Evolutionary conservation across 2,329 filamentous ascomycete genomes (phyloP).

Genomic region (Verticillium longisporum): DNA sequence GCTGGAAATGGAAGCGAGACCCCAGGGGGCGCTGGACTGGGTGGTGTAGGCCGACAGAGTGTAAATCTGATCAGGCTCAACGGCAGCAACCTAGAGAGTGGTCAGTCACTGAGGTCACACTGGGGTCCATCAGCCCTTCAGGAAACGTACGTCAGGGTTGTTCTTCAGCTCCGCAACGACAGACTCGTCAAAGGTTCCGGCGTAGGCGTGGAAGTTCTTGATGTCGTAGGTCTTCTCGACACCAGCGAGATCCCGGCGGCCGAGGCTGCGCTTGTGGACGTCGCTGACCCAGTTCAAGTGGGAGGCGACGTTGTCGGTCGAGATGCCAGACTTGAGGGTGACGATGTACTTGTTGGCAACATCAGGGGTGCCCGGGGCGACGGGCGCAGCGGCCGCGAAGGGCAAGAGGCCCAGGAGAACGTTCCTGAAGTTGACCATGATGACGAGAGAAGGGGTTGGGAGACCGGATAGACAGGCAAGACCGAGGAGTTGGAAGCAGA

Average conservation of each 20-base stretch:
- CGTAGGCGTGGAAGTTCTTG: slow-evolving; percentile 30
- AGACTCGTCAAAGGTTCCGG: slow-evolving; percentile 30
- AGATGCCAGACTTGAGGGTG: slow-evolving; percentile 31
- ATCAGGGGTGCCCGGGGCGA: not conserved
- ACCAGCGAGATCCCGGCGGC: slow-evolving; percentile 26
- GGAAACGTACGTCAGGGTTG: slow-evolving; percentile 28
- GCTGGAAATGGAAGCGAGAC: slow-evolving; percentile 35
- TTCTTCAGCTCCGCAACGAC: slow-evolving; percentile 31
- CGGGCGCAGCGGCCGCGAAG: not conserved
- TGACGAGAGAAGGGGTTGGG: not conserved
- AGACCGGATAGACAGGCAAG: not conserved
- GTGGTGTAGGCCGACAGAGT: slow-evolving; percentile 13
- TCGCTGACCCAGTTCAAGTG: slow-evolving; percentile 21
- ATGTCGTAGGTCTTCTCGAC: slow-evolving; percentile 14
- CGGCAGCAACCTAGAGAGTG: not conserved
- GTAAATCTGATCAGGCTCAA: slow-evolving; percentile 5
- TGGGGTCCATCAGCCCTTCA: not conserved
- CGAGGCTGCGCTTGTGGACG: slow-evolving; percentile 23
- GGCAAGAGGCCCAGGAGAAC: slow-evolving; percentile 1
- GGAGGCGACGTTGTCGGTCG: slow-evolving; percentile 16
- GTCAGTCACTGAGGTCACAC: not conserved
- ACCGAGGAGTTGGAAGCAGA: not conserved
- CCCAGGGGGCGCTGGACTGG: slow-evolving; percentile 31
- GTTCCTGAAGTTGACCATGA: slow-evolving; percentile 1
- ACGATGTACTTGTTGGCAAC: slow-evolving; percentile 32